Conservation (phyloP, 2,329 filamentous ascomycete genomes). For the Fusarium sp. region DNA sequence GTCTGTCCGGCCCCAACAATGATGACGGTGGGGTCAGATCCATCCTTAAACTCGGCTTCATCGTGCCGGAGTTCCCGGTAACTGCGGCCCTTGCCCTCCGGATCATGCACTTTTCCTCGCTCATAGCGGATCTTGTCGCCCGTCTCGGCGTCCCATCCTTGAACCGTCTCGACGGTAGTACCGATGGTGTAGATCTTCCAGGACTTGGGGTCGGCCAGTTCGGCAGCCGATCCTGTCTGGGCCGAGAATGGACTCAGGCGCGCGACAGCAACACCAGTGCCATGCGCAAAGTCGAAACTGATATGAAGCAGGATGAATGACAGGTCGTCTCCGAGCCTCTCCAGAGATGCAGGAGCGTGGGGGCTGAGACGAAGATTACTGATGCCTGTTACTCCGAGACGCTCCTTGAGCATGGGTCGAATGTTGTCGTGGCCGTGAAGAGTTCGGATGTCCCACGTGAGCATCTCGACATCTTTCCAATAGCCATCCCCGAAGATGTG, state of each 20-base stretch:
- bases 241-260: background rate
- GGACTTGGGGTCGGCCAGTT: background rate
- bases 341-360: background rate
- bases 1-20: background rate
- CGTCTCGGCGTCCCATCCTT: background rate
- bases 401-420: too few species aligned
- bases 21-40: background rate
- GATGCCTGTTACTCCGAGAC: too few species aligned
- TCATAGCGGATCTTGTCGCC: background rate
- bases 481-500: too few species aligned
- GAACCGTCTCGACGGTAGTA: background rate
- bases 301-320: background rate
- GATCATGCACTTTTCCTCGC: background rate
- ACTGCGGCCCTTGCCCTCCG: background rate
- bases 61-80: background rate
- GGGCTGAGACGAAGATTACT: too few species aligned
- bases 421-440: too few species aligned
- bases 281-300: background rate
- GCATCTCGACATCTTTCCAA: too few species aligned
- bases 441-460: too few species aligned
- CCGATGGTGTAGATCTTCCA: background rate
- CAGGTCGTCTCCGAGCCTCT: constrained; percentile 4
- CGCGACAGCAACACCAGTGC: background rate
- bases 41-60: background rate
- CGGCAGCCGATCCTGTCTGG: background rate